Percentiles rank a stretch among this genome's conserved stretches.
Conservation (phyloP, 352 stramenopile species). For the Thalassiosira pacifica region DNA sequence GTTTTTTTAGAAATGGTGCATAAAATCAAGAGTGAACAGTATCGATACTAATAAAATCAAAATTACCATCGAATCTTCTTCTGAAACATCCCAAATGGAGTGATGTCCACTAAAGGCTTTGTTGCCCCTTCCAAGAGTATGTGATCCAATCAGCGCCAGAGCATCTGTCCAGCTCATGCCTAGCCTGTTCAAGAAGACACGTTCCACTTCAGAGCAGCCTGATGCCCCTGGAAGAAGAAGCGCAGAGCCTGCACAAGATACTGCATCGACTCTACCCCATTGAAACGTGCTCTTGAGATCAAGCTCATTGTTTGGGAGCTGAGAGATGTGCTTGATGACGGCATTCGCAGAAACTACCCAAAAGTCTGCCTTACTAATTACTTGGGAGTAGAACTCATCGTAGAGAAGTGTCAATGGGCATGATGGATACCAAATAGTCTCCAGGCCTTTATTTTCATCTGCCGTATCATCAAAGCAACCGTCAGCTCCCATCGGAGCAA, state of each 20-base stretch:
- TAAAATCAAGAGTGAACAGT: no score
- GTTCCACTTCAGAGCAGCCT: constrained; percentile 53
- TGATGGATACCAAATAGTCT: constrained; percentile 54
- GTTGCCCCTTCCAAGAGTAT: constrained; percentile 64
- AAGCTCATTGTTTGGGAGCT: constrained; percentile 47
- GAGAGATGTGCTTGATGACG: constrained; percentile 59
- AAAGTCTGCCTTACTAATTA: constrained; percentile 70
- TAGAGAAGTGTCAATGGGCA: constrained; percentile 60
- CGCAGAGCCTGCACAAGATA: constrained; percentile 46
- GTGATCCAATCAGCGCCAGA: constrained; percentile 67
- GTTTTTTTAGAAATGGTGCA: neutral
- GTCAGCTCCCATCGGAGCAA: constrained; percentile 56
- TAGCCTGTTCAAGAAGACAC: constrained; percentile 64
- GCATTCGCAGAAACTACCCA: constrained; percentile 68
- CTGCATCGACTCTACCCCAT: constrained; percentile 60
- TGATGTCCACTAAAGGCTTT: constrained; percentile 60
- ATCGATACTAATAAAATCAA: no score
- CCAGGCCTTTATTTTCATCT: constrained; percentile 53
- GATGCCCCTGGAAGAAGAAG: constrained; percentile 45
- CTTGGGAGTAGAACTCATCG: constrained; percentile 52
- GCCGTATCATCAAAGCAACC: constrained; percentile 63
- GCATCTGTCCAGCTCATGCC: constrained; percentile 69
- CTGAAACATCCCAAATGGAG: constrained; percentile 56
- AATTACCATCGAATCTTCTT: constrained; percentile 15
- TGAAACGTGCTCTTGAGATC: constrained; percentile 58